Conservation (phyloP, 1,284 basidiomycete species). For the Naganishia liquefaciens region DNA sequence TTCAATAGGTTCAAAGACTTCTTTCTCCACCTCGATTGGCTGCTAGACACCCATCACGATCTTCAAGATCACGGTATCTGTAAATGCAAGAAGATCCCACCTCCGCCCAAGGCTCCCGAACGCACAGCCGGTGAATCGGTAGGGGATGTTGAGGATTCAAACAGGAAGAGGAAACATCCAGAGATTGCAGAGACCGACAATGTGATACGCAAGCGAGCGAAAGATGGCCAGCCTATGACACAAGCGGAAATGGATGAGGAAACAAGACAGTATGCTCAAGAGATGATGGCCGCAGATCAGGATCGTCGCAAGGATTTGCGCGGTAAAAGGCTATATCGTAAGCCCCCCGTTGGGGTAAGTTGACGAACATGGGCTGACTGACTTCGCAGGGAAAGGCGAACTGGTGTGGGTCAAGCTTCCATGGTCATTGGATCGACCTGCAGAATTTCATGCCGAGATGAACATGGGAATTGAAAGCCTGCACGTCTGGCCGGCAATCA, state of each 20-base stretch:
- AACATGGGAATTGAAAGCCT: conserved; percentile 19
- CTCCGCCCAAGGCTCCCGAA: conserved; percentile 1
- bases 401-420: conserved; percentile 19
- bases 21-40: conserved; percentile 13
- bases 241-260: conserved; percentile 18
- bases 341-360: not conserved
- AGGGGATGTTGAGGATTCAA: conserved; percentile 3
- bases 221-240: not conserved
- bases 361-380: not conserved
- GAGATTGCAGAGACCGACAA: conserved; percentile 1
- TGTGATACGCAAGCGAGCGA: not conserved
- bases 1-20: conserved; percentile 16
- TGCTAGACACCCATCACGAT: conserved; percentile 11
- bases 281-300: conserved; percentile 26
- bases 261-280: conserved; percentile 14
- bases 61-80: conserved; percentile 20
- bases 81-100: conserved; percentile 17
- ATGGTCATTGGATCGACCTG: conserved; percentile 4
- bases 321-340: conserved; percentile 15
- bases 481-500: conserved; percentile 20
- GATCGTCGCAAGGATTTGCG: conserved; percentile 20
- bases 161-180: conserved; percentile 14
- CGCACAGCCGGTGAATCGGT: conserved; percentile 2
- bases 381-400: conserved; percentile 16
- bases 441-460: conserved; percentile 15